Conservation (phyloP, 768 basidiomycete species). For the Udeniomyces megalosporus region DNA sequence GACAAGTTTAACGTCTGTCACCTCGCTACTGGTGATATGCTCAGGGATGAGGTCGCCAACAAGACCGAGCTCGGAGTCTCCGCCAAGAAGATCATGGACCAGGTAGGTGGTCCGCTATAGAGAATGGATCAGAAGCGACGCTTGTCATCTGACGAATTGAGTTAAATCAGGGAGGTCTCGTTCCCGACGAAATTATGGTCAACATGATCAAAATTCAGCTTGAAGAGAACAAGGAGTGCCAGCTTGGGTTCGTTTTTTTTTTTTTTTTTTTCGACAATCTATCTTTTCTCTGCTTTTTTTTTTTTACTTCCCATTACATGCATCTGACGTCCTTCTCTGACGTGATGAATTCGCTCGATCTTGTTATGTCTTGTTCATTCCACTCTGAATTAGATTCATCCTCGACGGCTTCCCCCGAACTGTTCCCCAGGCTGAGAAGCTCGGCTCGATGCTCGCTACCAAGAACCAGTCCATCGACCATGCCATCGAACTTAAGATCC, state of each 20-base stretch:
- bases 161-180: constrained; percentile 42
- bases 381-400: constrained; percentile 53
- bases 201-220: constrained; percentile 93
- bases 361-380: not conserved
- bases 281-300: not conserved
- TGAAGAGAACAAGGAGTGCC: constrained; percentile 78
- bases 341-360: no score
- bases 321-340: no score
- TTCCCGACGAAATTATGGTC: constrained; percentile 92
- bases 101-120: constrained; percentile 39
- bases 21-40: constrained; percentile 96
- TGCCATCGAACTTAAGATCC: constrained; percentile 82
- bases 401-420: constrained; percentile 99
- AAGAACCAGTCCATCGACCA: constrained; percentile 79
- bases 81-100: constrained; percentile 97
- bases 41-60: constrained; percentile 75
- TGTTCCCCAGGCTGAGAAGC: constrained; percentile 87
- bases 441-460: constrained; percentile 69
- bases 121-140: no score
- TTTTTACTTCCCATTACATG: not conserved
- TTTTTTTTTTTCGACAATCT: not conserved
- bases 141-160: no score
- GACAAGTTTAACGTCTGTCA: constrained; percentile 93
- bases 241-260: constrained; percentile 63
- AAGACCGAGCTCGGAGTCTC: constrained; percentile 75